phyloP scores from a whole-genome alignment of 2,329 filamentous ascomycete species.

The Fusarium sp. region DNA sequence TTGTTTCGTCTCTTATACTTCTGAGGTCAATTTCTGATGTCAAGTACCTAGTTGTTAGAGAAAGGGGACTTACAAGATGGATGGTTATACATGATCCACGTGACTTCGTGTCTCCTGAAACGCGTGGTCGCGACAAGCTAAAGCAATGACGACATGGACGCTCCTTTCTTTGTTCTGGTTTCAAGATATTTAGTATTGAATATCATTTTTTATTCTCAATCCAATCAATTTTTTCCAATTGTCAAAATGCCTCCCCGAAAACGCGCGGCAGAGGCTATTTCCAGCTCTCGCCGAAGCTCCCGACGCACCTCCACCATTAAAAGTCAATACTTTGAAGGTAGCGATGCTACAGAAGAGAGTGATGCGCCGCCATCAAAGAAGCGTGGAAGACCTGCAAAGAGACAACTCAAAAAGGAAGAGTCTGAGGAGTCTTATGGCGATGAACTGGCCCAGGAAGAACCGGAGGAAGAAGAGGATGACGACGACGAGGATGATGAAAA shows the following conservation, averaged over 20 bases:
- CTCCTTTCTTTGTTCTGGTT: neutral
- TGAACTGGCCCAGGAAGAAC: conserved; percentile 42
- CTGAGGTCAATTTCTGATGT: too few species aligned
- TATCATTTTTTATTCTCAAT: neutral
- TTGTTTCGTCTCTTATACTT: neutral
- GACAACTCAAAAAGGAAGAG: conserved; percentile 34
- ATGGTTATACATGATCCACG: conserved; percentile 23
- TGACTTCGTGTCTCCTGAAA: conserved; percentile 42
- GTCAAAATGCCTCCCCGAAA: conserved; percentile 55
- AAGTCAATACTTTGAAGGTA: conserved; percentile 64
- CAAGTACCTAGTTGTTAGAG: too few species aligned
- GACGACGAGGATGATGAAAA: conserved; percentile 53
- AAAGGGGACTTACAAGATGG: neutral
- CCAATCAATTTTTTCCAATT: neutral
- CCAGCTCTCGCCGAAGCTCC: conserved; percentile 58
- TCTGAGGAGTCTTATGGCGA: conserved; percentile 46
- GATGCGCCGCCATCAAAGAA: conserved; percentile 47
- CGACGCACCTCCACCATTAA: conserved; percentile 59
- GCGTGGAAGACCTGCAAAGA: conserved; percentile 44
- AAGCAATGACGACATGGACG: conserved; percentile 42
- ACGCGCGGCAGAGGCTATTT: conserved; percentile 48
- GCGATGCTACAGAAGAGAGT: conserved; percentile 33
- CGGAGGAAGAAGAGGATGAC: conserved; percentile 47
- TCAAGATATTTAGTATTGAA: neutral
- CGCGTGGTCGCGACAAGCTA: conserved; percentile 41